Evolutionary conservation across 1,284 basidiomycete species (phyloP).

Genomic region (Amylostereum areolatum): DNA sequence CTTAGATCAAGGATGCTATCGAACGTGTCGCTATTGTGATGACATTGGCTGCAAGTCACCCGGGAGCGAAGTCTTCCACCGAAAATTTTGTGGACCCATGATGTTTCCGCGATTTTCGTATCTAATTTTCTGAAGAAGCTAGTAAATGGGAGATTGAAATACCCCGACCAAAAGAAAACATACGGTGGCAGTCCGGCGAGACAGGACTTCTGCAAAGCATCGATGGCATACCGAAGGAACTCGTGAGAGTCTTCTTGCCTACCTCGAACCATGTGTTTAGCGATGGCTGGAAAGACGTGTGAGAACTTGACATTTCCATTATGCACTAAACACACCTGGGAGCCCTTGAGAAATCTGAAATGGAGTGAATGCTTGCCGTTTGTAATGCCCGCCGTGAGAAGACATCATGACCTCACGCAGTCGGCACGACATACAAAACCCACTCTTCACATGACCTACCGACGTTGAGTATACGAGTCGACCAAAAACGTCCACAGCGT

Average conservation of each 20-base stretch:
- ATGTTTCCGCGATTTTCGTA: constrained; percentile 78
- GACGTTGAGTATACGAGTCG: constrained; percentile 10
- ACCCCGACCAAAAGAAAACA: constrained; percentile 22
- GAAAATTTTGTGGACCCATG: constrained; percentile 93
- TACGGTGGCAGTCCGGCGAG: constrained; percentile 69
- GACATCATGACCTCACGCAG: constrained; percentile 51
- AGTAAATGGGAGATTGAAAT: constrained; percentile 7
- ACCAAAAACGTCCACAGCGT: neutral
- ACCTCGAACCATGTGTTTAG: constrained; percentile 86
- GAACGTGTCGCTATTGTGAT: constrained; percentile 91
- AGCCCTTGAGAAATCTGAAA: constrained; percentile 58
- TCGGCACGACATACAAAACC: constrained; percentile 77
- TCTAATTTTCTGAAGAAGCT: constrained; percentile 60
- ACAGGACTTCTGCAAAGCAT: constrained; percentile 85
- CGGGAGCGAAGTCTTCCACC: constrained; percentile 90
- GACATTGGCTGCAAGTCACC: constrained; percentile 84
- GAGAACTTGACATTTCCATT: neutral
- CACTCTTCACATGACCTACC: constrained; percentile 46
- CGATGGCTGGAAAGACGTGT: constrained; percentile 59
- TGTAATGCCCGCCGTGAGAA: constrained; percentile 31
- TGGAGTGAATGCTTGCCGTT: constrained; percentile 51
- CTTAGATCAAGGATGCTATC: constrained; percentile 94
- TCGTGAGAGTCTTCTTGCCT: constrained; percentile 98
- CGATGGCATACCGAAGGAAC: constrained; percentile 92
- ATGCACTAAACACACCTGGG: constrained; percentile 45